Evolutionary conservation across 1,139 yeast species (phyloP).

Genomic region (Saccharomycopsis phalli): DNA sequence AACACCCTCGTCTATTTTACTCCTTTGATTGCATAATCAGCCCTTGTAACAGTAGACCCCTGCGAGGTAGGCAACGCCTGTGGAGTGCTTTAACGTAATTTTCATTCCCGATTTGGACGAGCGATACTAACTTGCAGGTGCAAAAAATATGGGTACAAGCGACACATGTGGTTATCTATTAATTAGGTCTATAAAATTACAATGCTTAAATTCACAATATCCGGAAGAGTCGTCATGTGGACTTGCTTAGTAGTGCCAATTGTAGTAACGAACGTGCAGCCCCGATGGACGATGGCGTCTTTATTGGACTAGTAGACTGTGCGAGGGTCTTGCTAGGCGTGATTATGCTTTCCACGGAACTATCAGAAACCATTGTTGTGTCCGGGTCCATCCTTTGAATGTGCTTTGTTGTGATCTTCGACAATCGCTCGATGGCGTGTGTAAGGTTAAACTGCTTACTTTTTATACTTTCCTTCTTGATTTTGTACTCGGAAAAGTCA

Average conservation of each 20-base stretch:
- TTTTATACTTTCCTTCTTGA: background rate
- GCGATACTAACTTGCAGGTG: too few relatives aligned
- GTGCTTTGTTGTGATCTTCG: slow-evolving; percentile 1
- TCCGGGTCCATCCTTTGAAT: background rate
- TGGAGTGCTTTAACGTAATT: too few relatives aligned
- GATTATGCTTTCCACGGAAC: background rate
- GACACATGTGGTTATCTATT: too few relatives aligned
- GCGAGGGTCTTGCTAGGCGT: background rate
- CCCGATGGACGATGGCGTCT: slow-evolving; percentile 5
- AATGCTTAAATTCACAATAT: too few relatives aligned
- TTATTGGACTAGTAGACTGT: background rate
- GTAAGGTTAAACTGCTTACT: background rate
- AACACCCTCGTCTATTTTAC: too few relatives aligned
- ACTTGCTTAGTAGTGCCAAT: slow-evolving; percentile 3
- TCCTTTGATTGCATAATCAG: too few relatives aligned
- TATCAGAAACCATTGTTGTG: background rate
- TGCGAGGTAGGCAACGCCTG: too few relatives aligned
- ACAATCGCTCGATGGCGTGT: background rate
- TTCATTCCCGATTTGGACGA: too few relatives aligned
- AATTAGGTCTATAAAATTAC: too few relatives aligned
- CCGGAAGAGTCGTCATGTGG: too few relatives aligned
- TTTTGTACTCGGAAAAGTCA: slow-evolving; percentile 3
- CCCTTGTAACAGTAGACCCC: too few relatives aligned
- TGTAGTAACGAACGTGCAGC: slow-evolving; percentile 8
- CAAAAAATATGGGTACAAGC: too few relatives aligned